phyloP scores from a whole-genome alignment of 352 stramenopile genomes.

The Globisporangium sylvaticum region DNA sequence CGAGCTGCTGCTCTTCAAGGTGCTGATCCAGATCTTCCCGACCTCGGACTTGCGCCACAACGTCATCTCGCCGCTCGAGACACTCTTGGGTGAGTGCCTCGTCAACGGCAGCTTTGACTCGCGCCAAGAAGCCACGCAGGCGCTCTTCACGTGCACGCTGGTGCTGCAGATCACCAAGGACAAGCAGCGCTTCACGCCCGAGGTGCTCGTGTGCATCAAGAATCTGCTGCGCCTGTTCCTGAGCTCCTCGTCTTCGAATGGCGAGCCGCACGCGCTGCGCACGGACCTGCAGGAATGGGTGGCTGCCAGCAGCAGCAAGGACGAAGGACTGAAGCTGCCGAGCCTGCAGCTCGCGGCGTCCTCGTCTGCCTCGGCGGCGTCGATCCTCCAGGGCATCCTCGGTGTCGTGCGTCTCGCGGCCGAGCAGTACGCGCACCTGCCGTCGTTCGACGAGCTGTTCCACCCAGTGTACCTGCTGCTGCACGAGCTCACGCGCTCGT shows the following conservation, averaged over 20 bases:
- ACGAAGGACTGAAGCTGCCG: constrained; percentile 23
- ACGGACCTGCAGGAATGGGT: constrained; percentile 46
- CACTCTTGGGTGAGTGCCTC: constrained; percentile 89
- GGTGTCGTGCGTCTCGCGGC: constrained; percentile 39
- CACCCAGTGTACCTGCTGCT: constrained; percentile 67
- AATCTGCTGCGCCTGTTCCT: constrained; percentile 53
- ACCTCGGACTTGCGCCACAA: constrained; percentile 93
- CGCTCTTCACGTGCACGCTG: constrained; percentile 72
- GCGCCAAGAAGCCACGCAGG: constrained; percentile 75
- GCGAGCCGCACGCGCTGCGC: constrained; percentile 41
- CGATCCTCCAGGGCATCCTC: constrained; percentile 48
- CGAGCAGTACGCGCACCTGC: constrained; percentile 54
- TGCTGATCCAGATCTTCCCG: constrained; percentile 90
- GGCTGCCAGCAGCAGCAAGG: constrained; percentile 12
- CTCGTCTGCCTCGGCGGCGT: constrained; percentile 37
- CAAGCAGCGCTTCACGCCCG: constrained; percentile 90
- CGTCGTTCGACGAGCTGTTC: constrained; percentile 76
- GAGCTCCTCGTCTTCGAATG: constrained; percentile 4
- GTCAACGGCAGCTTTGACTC: constrained; percentile 66
- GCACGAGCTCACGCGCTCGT: constrained; percentile 46
- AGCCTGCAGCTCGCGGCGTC: constrained; percentile 32
- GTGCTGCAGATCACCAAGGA: constrained; percentile 72
- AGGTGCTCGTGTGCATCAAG: constrained; percentile 61
- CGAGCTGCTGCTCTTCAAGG: constrained; percentile 89
- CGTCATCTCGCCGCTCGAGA: constrained; percentile 90